Evolutionary conservation across 2,329 filamentous ascomycete species (phyloP), one percentile per base, ranked within the genome.

Genomic region (Drechslera avenae): DNA sequence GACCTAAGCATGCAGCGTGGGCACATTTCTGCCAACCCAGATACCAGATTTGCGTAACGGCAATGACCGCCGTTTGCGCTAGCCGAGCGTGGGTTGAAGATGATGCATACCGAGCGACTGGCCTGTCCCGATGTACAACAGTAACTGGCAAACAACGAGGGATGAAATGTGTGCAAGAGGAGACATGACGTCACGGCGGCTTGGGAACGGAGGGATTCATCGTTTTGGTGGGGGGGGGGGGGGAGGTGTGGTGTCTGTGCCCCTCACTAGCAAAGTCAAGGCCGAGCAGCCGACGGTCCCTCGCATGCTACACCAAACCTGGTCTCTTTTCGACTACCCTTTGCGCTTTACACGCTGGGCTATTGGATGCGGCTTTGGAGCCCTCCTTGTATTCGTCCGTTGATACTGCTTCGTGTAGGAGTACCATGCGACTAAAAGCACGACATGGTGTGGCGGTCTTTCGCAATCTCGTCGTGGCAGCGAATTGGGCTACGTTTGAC

Each of bases 391-490:
- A 30, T 34, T 23, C 37, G 3, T 16, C 17, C 33, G 21, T 19
- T 3, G n/a, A n/a, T 39, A 31, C 28, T 18, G 16, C 19, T 21
- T 33, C n/a, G 31, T 16, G 17, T 19, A 14, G 17, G 39, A 35
- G 14, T 26, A 19, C 36, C 26, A 12, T 37, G 44, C 43, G 33
- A 31, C 35, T 41, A 54, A 13, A 53, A 57, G 46, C 54, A 57
- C 58, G 58, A 61, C 58, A 61, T 59, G 32, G 19, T 2, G 52
- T 59, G 56, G 56, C 58, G 50, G 40, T 23, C 18, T 59, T 57
- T 44, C 42, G 54, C 47, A 48, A 57, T 54, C 21, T 39, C 37
- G 9, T 28, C 26, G 10, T 28, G 4, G 21, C 21, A 23, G 21
- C 21, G 21, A 23, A 23, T 23, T 23, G 4, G 21, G 9, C 21